Evolutionary conservation across 257 asterid species (phyloP).

Genomic region (Ocimum tenuiflorum): DNA sequence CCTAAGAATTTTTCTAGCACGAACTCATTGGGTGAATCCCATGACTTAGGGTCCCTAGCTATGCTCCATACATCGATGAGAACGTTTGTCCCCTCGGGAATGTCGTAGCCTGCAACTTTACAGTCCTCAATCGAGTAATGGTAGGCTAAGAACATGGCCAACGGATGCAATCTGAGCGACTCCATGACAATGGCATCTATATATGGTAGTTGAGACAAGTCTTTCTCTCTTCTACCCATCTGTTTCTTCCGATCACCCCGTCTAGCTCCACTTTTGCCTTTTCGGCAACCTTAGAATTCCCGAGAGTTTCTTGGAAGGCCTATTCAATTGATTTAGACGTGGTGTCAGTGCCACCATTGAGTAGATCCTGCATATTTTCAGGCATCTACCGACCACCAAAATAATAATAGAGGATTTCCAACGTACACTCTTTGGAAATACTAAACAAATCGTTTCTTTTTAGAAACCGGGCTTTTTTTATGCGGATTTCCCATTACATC

Average conservation of each 20-base stretch:
- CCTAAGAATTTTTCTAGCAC: conserved; percentile 24
- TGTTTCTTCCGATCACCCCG: conserved; percentile 18
- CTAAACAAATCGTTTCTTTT: no score
- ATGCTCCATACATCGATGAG: conserved; percentile 23
- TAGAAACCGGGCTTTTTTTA: no score
- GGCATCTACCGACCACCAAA: no score
- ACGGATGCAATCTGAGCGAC: conserved; percentile 21
- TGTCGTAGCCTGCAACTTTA: conserved; percentile 24
- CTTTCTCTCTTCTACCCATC: conserved; percentile 31
- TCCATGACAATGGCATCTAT: conserved; percentile 31
- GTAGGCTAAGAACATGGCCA: conserved; percentile 10
- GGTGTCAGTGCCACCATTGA: conserved; percentile 20
- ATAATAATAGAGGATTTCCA: no score
- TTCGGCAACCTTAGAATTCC: not conserved
- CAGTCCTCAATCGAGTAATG: conserved; percentile 22
- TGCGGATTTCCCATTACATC: no score
- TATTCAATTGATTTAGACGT: conserved; percentile 10
- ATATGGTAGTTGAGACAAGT: conserved; percentile 22
- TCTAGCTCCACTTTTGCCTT: conserved; percentile 28
- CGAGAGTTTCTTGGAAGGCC: conserved; percentile 10
- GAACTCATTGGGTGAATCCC: conserved; percentile 23
- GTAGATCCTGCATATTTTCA: not conserved
- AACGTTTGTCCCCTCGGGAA: conserved; percentile 20
- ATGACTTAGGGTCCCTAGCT: conserved; percentile 15
- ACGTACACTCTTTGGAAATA: no score